Evolutionary conservation across 2,329 filamentous ascomycete species (phyloP), one percentile per base, ranked within the genome.

Genomic region (Colletotrichum sp.): DNA sequence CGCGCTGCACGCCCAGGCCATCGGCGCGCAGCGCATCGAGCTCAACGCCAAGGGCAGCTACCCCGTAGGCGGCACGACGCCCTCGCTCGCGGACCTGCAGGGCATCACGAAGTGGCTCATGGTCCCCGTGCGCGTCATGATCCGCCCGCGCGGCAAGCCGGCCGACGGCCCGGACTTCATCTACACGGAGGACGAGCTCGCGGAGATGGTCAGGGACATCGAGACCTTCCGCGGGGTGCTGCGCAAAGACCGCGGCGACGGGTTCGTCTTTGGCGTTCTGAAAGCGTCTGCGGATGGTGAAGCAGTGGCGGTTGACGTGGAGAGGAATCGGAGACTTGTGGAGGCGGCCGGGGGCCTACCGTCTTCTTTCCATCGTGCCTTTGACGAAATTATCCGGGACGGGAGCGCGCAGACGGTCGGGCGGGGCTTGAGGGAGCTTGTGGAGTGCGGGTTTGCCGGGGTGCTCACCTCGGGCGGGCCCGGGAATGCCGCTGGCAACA

Each of bases 351-450:
- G 77, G 8, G 88, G 87, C 3, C 85, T 86, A 36, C 81, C 80
- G 19, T 88, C 87, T 77, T 86, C 90, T n/a, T 89, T 92, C 77
- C 90, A 91, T 80, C 87, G 90, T 19, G 90, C 90, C 3, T 90
- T 91, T 74, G 90, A 92, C 79, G 83, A 85, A 22, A 82, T 91
- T 13, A 78, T 89, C 5, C 81, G 76, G 7, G 67, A 74, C 12
- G 63, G 79, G 61, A 66, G 72, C 11, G 78, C 8, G 12, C 55
- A 82, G 79, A 48, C 55, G 25, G 59, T 70, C n/a, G 52, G 64
- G 59, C 34, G 32, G 3, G 82, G 82, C 2, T 79, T 91, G 32
- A 78, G 82, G 6, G 79, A 80, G 8, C 79, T 91, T 15, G 78
- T 79, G 1, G 65, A 16, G 5, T 87, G 87, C 66, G 89, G 90